Conservation (phyloP, 2,329 filamentous ascomycete genomes). For the Diaporthe nobilis region DNA sequence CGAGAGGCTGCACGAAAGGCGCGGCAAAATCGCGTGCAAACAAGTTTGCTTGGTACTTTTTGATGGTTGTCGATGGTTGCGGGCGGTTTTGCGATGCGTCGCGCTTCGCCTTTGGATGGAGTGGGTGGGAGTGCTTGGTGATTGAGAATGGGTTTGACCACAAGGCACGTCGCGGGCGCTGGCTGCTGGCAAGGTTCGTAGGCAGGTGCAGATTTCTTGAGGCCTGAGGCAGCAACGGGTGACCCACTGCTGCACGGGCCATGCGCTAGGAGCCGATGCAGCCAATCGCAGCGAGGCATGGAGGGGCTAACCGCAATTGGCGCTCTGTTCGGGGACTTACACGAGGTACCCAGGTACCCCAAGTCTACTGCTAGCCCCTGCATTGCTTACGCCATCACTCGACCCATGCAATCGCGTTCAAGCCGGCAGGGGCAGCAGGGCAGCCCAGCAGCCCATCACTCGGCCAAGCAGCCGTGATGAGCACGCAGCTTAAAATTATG, state of each 20-base stretch:
- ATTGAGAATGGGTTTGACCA: slow-evolving; percentile 63
- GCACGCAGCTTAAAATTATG: background rate
- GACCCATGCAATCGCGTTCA: slow-evolving; percentile 17
- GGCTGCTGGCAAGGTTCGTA: slow-evolving; percentile 60
- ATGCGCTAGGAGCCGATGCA: slow-evolving; percentile 54
- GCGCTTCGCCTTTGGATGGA: slow-evolving; percentile 60
- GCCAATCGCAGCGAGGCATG: slow-evolving; percentile 44
- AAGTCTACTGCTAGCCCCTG: slow-evolving; percentile 3
- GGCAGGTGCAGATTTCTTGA: slow-evolving; percentile 45
- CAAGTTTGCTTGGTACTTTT: slow-evolving; percentile 65
- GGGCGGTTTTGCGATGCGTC: slow-evolving; percentile 72
- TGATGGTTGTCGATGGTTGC: slow-evolving; percentile 72
- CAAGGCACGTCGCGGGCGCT: slow-evolving; percentile 48
- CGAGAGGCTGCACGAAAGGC: slow-evolving; percentile 57
- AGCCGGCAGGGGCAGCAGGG: background rate
- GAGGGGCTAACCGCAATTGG: slow-evolving; percentile 23
- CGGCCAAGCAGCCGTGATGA: background rate
- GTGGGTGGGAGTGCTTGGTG: slow-evolving; percentile 44
- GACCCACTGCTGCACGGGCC: slow-evolving; percentile 25
- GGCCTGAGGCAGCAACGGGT: slow-evolving; percentile 28
- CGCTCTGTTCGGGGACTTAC: slow-evolving; percentile 22
- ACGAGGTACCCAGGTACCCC: slow-evolving; percentile 43
- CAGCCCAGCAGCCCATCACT: background rate
- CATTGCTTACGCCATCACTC: slow-evolving; percentile 28
- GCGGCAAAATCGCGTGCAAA: slow-evolving; percentile 69